Evolutionary conservation across 2,329 filamentous ascomycete genomes (phyloP).

Genomic region (Verticillium longisporum): DNA sequence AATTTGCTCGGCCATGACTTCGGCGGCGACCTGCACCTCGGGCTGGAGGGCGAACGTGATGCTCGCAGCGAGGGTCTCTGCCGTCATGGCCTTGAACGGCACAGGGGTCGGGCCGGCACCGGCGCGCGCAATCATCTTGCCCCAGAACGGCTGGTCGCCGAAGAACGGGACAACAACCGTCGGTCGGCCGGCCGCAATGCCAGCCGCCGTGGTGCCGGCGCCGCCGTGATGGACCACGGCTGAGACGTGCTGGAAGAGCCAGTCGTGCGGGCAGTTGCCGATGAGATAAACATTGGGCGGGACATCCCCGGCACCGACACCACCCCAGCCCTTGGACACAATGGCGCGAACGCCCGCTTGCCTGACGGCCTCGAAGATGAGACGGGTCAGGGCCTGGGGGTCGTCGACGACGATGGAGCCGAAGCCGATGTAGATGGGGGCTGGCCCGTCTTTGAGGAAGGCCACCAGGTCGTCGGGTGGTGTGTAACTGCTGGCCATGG

Average conservation of each 20-base stretch:
- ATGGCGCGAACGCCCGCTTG: slow-evolving; percentile 51
- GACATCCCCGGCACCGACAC: slow-evolving; percentile 45
- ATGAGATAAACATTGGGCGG: slow-evolving; percentile 51
- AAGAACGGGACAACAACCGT: slow-evolving; percentile 64
- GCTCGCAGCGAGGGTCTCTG: slow-evolving; percentile 45
- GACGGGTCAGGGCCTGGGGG: slow-evolving; percentile 46
- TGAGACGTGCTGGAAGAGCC: slow-evolving; percentile 53
- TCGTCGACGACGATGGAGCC: slow-evolving; percentile 61
- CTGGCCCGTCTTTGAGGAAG: slow-evolving; percentile 49
- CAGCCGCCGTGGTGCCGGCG: slow-evolving; percentile 59
- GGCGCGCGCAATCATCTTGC: slow-evolving; percentile 52
- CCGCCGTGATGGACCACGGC: slow-evolving; percentile 60
- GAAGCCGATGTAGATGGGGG: slow-evolving; percentile 61
- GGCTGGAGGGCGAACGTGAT: slow-evolving; percentile 46
- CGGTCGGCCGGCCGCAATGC: slow-evolving; percentile 50
- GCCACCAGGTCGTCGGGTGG: slow-evolving; percentile 45
- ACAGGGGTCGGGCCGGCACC: slow-evolving; percentile 54
- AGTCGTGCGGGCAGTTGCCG: slow-evolving; percentile 60
- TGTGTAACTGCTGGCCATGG: slow-evolving; percentile 41
- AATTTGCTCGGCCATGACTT: slow-evolving; percentile 44
- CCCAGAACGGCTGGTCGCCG: slow-evolving; percentile 62
- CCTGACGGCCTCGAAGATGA: slow-evolving; percentile 54
- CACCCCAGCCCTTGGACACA: slow-evolving; percentile 60
- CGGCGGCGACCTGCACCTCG: slow-evolving; percentile 28
- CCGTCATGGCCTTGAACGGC: slow-evolving; percentile 50